These are phyloP conservation scores for Orbilia quercus DNA, from an alignment of 2,329 filamentous ascomycete genomes.

Conservation along the genomic window DNA sequence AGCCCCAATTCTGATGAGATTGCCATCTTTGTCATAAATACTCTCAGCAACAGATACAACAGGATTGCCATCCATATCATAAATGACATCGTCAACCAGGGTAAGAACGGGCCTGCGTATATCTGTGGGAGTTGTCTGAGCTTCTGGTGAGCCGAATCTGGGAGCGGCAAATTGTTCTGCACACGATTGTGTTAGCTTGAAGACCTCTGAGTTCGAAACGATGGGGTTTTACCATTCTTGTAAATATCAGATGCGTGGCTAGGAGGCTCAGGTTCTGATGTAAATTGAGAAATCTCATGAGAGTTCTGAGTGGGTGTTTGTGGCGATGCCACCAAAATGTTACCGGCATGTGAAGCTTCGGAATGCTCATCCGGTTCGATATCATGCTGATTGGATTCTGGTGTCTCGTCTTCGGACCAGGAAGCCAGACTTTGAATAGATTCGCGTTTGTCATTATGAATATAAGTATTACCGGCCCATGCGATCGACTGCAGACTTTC, in stretches of 20 bases:
- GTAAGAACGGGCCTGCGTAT: background rate
- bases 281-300: background rate
- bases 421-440: conserved; percentile 37
- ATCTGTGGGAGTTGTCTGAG: background rate
- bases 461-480: conserved; percentile 35
- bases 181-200: background rate
- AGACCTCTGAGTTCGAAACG: background rate
- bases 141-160: conserved; percentile 3
- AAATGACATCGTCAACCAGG: conserved; percentile 1
- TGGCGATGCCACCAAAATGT: background rate
- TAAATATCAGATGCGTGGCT: background rate
- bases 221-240: background rate
- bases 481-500: conserved; percentile 51
- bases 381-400: conserved; percentile 20
- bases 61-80: conserved; percentile 32
- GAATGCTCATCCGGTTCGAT: conserved; percentile 7
- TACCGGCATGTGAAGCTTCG: background rate
- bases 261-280: background rate
- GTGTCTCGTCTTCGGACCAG: conserved; percentile 52
- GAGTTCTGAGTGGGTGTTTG: conserved; percentile 25
- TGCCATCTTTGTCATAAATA: conserved; percentile 36
- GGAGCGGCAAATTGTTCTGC: conserved; percentile 5
- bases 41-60: background rate
- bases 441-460: conserved; percentile 10
- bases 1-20: background rate